Base-by-base conservation (phyloP, 2,329 filamentous ascomycete genomes). In the Lizonia empirigonia region DNA sequence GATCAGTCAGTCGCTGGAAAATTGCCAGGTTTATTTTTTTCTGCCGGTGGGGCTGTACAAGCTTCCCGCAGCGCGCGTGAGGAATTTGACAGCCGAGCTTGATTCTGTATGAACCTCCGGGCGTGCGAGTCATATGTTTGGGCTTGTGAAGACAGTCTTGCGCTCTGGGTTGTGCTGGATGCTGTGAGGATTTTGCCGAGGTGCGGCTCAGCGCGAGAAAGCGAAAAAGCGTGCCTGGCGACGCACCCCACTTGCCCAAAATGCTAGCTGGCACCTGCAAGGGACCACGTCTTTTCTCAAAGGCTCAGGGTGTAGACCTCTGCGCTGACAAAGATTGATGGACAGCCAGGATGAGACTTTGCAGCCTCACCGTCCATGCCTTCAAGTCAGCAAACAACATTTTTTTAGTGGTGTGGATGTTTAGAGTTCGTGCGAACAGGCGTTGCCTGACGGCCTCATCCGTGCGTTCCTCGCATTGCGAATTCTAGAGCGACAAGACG, bases 71-170 rank as follows among this genome's bases (percentile, higher is more conserved):
- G 42, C 42, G 47, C 38, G 42, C 38, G 42, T 26, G 44, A 52
- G 42, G 42, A 52, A 34, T 47, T 42, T 52, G 42, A 52, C 42
- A 52, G 42, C 49, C 42, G 49, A 46, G 37, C 49, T 47, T 52
- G 24, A 27, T 32, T 23, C 7, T 23, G 23, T 20, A 36, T 6
- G 5, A 24, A 23, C 6, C 18, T 18, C 48, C 26, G 37, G 46
- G 32, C 37, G 38, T 33, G 34, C 42, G 49, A 47, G 42, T 52
- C 37, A 47, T 20, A 22, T n/a, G n/a, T n/a, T n/a, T n/a, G n/a
- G n/a, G n/a, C n/a, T 19, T 4, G 22, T 22, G 32, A 19, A 50
- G 16, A 24, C 20, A 52, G 49, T 42, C 49, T 52, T 47, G 49
- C 22, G 35, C 45, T 13, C 24, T 32, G 32, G 20, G 29, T 13